Conservation (phyloP, 2,329 filamentous ascomycete genomes). For the Graphiopsis chlorocephala region DNA sequence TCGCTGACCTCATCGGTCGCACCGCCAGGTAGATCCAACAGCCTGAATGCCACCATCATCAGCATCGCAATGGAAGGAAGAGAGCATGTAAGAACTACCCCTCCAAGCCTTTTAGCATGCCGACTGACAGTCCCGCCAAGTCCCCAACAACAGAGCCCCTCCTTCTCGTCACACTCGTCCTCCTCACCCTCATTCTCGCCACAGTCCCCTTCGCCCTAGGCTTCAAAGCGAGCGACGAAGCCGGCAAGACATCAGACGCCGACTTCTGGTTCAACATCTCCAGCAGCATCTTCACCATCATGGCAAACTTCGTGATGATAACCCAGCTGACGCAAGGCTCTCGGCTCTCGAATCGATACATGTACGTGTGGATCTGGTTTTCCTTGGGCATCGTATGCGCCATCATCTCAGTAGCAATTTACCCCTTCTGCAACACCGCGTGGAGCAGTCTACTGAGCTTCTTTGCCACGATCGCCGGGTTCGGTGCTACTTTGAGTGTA, state of each 20-base stretch:
- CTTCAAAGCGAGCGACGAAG: neutral
- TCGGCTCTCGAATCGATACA: neutral
- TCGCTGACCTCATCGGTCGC: no score
- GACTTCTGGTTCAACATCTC: constrained; percentile 14
- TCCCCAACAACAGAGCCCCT: neutral
- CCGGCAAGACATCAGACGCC: neutral
- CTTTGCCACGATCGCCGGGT: constrained; percentile 8
- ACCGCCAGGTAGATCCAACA: no score
- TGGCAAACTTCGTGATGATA: neutral
- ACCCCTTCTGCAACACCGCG: neutral
- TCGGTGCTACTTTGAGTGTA: constrained; percentile 6
- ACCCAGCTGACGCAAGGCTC: neutral
- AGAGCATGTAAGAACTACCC: no score
- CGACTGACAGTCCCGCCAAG: no score
- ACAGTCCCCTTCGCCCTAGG: neutral
- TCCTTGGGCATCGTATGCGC: neutral
- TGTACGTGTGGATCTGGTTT: neutral
- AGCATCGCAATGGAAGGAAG: no score
- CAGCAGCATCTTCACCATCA: neutral
- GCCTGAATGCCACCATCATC: no score
- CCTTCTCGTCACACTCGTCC: neutral
- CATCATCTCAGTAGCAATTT: neutral
- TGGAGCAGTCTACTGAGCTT: neutral
- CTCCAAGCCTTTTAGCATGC: no score
- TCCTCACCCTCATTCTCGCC: neutral